Evolutionary conservation across 768 basidiomycete species (phyloP), one percentile per base, ranked within the genome.

Genomic region (Rhodocollybia butyracea): DNA sequence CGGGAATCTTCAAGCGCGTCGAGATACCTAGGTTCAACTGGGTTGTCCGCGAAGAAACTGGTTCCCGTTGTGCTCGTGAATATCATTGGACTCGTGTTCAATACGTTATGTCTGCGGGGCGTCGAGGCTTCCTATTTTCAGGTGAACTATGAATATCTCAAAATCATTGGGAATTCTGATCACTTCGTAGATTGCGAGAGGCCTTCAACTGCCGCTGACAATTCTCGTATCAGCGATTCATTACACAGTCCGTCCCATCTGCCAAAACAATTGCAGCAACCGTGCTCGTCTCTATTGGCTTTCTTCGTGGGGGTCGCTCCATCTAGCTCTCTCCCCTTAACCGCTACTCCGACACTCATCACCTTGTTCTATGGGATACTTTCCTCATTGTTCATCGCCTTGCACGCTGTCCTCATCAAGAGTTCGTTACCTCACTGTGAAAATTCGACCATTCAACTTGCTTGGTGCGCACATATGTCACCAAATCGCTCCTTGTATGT

Each of bases 61-160:
- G 59, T 78, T 2, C 84, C 86, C 2, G 82, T 88, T 8, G 79
- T 89, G 0, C 67, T 79, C 2, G 84, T 89, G 41, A 88, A 89
- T 62, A 81, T 88, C n/a, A 70, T 84, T 6, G 88, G 89, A 1
- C 75, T 92, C 3, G 80, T 88, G 13, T 90, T 91, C 74, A 91
- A 91, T 60, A 89, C 85, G 1, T 77, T 90, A 5, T 91, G 90
- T 63, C 73, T 91, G 51, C 78, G 88, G 26, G 84, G 82, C 51
- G 88, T 92, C 19, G 89, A 91, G 54, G 88, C 89, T 2, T 84
- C 85, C 0, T 92, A 87, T 68, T 92, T 90, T 70, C 89, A 90
- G 76, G 87, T 86, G 59, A 34, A 59, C 40, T 26, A 38, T 12
- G 39, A 50, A 24, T n/a, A 32, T 30, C 31, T 30, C 22, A 31